These are phyloP conservation scores for Nannizzia gypsea DNA, from an alignment of 2,329 filamentous ascomycete genomes.

Conservation along the genomic window DNA sequence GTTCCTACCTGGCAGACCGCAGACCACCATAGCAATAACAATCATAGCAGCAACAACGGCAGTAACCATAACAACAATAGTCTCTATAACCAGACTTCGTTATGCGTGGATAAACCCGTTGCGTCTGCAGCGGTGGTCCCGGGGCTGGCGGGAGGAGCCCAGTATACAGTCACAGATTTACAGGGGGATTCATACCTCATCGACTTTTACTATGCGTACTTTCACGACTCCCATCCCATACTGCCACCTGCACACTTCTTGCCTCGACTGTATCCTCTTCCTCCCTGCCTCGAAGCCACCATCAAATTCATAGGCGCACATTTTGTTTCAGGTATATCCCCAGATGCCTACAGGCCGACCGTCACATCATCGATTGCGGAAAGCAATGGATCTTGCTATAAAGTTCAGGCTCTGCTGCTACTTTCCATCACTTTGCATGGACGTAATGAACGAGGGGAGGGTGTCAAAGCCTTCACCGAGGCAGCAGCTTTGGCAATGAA, in stretches of 20 bases:
- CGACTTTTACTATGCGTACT: constrained; percentile 45
- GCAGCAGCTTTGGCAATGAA: constrained; percentile 63
- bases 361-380: constrained; percentile 25
- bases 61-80: background rate
- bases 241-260: constrained; percentile 38
- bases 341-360: constrained; percentile 33
- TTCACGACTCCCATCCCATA: constrained; percentile 46
- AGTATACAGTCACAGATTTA: constrained; percentile 14
- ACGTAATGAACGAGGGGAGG: constrained; percentile 57
- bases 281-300: constrained; percentile 41
- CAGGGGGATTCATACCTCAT: constrained; percentile 33
- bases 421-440: constrained; percentile 69
- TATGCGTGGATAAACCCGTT: constrained; percentile 19
- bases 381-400: constrained; percentile 44
- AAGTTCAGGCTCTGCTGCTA: constrained; percentile 67
- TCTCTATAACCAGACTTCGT: constrained; percentile 5
- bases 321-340: constrained; percentile 37
- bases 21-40: background rate
- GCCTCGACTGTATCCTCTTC: constrained; percentile 29
- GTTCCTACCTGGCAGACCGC: background rate
- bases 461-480: constrained; percentile 53
- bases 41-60: background rate
- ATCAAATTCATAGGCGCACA: constrained; percentile 47
- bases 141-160: constrained; percentile 15
- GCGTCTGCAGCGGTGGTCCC: constrained; percentile 18